These are phyloP conservation scores for Camptophora hylomeconis DNA, from an alignment of 2,329 filamentous ascomycete species.

Conservation along the genomic window DNA sequence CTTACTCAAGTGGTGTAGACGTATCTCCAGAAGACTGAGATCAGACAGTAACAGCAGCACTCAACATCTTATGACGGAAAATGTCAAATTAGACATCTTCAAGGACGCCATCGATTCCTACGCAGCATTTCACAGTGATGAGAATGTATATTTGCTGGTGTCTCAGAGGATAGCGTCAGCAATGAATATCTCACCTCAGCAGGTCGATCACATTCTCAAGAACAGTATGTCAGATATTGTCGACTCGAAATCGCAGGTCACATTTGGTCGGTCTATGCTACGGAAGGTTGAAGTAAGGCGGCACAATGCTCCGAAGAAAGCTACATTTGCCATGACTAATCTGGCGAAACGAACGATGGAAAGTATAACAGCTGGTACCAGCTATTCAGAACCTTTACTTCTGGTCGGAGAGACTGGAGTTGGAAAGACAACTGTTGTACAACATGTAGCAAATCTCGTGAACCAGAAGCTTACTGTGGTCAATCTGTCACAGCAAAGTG, in stretches of 20 bases:
- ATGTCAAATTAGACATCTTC: constrained; percentile 69
- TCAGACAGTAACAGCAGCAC: constrained; percentile 15
- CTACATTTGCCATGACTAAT: constrained; percentile 71
- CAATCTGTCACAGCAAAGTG: constrained; percentile 95
- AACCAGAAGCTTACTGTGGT: constrained; percentile 82
- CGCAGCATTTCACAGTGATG: constrained; percentile 62
- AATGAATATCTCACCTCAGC: constrained; percentile 72
- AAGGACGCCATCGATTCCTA: constrained; percentile 91
- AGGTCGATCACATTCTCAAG: constrained; percentile 60
- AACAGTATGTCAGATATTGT: constrained; percentile 43
- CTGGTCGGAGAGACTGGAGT: constrained; percentile 98
- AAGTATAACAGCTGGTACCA: constrained; percentile 71
- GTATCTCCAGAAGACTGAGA: constrained; percentile 55
- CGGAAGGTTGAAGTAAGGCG: constrained; percentile 30
- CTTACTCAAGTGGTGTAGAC: constrained; percentile 79
- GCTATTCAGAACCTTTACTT: constrained; percentile 74
- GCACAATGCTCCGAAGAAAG: constrained; percentile 21
- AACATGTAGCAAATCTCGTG: constrained; percentile 74
- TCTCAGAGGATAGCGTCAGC: constrained; percentile 66
- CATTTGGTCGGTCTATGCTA: constrained; percentile 54
- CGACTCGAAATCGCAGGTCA: constrained; percentile 48
- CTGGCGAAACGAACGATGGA: constrained; percentile 78
- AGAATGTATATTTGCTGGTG: constrained; percentile 45
- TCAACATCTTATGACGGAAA: constrained; percentile 56
- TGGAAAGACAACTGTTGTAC: constrained; percentile 91